Conservation (phyloP, 306 rosid species). For the Vicia villosa region DNA sequence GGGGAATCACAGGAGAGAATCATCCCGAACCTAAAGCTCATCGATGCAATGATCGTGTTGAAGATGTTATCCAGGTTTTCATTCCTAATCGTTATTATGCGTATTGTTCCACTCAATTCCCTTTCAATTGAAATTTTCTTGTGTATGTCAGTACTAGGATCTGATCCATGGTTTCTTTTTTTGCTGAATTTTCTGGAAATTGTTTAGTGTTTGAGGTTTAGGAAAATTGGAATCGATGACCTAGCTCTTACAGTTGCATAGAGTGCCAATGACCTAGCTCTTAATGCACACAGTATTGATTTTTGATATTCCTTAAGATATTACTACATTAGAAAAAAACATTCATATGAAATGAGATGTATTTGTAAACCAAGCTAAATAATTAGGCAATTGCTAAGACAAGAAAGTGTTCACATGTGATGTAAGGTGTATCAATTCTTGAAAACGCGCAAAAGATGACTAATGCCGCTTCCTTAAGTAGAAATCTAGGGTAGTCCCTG, state of each 20-base stretch:
- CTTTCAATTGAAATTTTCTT: background rate
- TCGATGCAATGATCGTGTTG: slow-evolving; percentile 92
- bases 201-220: background rate
- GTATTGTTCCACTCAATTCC: background rate
- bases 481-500: too few species aligned
- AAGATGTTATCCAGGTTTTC: slow-evolving; percentile 81
- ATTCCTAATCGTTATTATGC: background rate
- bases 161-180: background rate
- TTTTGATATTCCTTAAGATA: background rate
- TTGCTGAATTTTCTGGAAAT: slow-evolving; percentile 13
- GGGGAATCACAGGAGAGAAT: slow-evolving; percentile 79
- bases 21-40: slow-evolving; percentile 89
- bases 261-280: too few species aligned
- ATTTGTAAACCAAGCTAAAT: too few species aligned
- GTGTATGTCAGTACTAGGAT: background rate
- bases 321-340: background rate
- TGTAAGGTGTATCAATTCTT: too few species aligned
- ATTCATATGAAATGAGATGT: too few species aligned
- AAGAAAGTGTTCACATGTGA: too few species aligned
- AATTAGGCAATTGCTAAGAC: too few species aligned
- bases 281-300: too few species aligned
- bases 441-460: too few species aligned
- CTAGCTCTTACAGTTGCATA: background rate
- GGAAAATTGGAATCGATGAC: background rate
- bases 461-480: too few species aligned